Evolutionary conservation across 2,329 filamentous ascomycete species (phyloP).

Genomic region (Nemania sp.): DNA sequence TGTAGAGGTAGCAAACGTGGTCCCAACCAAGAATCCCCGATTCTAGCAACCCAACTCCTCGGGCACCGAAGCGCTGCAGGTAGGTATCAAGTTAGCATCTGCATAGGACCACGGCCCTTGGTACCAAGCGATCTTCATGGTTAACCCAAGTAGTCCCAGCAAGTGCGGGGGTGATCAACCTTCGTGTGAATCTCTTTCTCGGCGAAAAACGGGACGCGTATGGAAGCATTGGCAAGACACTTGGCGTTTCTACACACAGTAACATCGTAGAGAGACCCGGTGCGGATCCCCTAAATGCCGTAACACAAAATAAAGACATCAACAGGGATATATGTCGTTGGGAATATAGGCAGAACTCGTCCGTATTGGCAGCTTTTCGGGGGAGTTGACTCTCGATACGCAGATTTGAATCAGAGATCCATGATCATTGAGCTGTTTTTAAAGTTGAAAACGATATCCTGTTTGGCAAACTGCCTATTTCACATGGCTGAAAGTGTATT

Average conservation of each 20-base stretch:
- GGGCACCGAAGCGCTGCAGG: background rate
- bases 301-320: background rate
- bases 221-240: background rate
- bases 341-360: background rate
- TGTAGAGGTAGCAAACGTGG: background rate
- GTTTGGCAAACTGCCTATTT: background rate
- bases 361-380: background rate
- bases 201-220: background rate
- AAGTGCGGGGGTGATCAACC: background rate
- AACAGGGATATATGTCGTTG: too few species aligned
- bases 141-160: background rate
- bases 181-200: background rate
- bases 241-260: background rate
- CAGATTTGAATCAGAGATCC: too few species aligned
- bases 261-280: background rate
- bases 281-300: background rate
- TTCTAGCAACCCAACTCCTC: background rate
- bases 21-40: background rate
- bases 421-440: background rate
- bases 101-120: background rate
- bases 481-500: background rate
- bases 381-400: background rate
- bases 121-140: background rate
- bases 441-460: background rate
- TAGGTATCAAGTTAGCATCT: background rate